phyloP scores from a whole-genome alignment of 768 basidiomycete species.

The Macrocybe gigantea region DNA sequence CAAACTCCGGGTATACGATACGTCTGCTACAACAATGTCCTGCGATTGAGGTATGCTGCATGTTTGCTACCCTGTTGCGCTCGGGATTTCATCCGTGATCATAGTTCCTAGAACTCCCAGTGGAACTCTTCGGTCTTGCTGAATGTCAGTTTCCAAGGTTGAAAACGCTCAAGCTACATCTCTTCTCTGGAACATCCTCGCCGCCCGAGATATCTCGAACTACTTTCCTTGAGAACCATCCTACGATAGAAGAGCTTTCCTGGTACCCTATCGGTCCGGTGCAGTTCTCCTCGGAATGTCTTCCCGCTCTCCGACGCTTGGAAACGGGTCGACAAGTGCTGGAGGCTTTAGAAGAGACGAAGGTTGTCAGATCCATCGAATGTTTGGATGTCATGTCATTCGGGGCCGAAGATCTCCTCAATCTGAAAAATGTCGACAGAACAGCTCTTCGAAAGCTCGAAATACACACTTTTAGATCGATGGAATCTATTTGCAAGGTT shows the following conservation, averaged over 20 bases:
- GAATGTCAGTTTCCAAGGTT: slow-evolving; percentile 34
- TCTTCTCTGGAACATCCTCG: slow-evolving; percentile 33
- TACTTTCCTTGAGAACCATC: slow-evolving; percentile 38
- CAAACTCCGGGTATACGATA: too few species aligned
- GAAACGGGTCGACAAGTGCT: slow-evolving; percentile 28
- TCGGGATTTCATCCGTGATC: not conserved
- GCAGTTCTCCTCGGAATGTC: slow-evolving; percentile 23
- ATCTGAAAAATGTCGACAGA: slow-evolving; percentile 22
- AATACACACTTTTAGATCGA: slow-evolving; percentile 22
- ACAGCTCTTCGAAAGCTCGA: slow-evolving; percentile 25
- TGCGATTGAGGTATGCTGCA: slow-evolving; percentile 19
- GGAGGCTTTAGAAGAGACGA: slow-evolving; percentile 23
- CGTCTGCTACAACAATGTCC: slow-evolving; percentile 14
- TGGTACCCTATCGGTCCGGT: slow-evolving; percentile 38
- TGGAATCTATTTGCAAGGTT: slow-evolving; percentile 23
- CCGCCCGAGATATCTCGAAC: slow-evolving; percentile 28
- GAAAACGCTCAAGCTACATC: slow-evolving; percentile 31
- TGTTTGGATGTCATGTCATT: slow-evolving; percentile 26
- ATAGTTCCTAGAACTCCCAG: slow-evolving; percentile 40
- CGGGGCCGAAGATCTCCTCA: slow-evolving; percentile 21
- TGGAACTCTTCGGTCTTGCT: slow-evolving; percentile 34
- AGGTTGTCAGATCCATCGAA: slow-evolving; percentile 24
- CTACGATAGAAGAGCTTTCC: slow-evolving; percentile 36
- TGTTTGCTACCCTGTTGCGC: not conserved
- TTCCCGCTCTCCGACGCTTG: slow-evolving; percentile 36